phyloP scores from a whole-genome alignment of 257 asterid genomes.

The Nicotiana otophora region DNA sequence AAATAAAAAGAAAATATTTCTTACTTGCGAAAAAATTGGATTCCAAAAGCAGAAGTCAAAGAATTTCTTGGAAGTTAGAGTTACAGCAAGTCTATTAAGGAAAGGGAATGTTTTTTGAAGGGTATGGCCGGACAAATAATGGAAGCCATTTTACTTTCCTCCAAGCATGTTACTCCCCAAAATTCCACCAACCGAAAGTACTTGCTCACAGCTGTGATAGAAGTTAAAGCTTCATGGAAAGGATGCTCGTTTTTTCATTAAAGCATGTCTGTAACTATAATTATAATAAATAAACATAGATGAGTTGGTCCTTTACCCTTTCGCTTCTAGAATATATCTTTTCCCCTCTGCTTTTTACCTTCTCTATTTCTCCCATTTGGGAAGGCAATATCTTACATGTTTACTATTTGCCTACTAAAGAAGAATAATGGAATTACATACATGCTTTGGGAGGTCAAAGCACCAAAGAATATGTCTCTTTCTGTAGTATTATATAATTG shows the following conservation, averaged over 20 bases:
- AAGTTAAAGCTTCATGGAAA: not conserved
- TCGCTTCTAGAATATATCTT: not conserved
- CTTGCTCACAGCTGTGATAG: not conserved
- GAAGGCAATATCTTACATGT: not conserved
- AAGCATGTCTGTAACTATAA: not conserved
- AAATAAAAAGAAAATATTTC: no score
- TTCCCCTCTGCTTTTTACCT: not conserved
- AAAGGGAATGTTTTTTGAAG: not conserved
- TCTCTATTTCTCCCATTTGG: not conserved
- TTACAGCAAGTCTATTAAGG: not conserved
- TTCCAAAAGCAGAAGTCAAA: not conserved
- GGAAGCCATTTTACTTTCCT: not conserved
- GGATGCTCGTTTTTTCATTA: not conserved
- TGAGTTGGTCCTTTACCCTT: not conserved
- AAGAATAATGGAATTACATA: not conserved
- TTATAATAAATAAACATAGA: not conserved
- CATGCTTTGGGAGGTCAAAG: not conserved
- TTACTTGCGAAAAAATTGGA: not conserved
- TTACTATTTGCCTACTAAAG: not conserved
- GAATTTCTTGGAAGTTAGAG: not conserved
- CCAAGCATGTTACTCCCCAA: not conserved
- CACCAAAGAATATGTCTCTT: not conserved
- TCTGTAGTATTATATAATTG: not conserved
- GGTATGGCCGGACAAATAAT: not conserved
- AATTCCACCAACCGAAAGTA: not conserved